phyloP scores from a whole-genome alignment of 306 rosid genomes.

The Malus sieversii region DNA sequence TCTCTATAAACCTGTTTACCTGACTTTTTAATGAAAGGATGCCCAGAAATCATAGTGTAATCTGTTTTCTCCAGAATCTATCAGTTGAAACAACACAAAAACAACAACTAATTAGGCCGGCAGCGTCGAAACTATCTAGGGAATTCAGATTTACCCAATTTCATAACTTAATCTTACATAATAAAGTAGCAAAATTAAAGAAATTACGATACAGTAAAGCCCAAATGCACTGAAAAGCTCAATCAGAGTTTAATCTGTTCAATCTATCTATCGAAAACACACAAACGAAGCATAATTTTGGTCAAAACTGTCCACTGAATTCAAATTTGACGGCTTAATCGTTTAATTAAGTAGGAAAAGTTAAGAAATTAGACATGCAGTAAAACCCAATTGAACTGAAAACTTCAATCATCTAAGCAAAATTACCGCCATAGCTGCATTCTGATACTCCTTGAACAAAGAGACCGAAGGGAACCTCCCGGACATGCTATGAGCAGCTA shows the following conservation, averaged over 20 bases:
- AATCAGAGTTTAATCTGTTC: too few relatives aligned
- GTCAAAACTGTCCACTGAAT: not conserved
- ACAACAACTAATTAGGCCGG: slow-evolving; percentile 7
- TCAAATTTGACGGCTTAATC: not conserved
- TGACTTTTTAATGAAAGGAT: slow-evolving; percentile 75
- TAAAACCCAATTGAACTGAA: not conserved
- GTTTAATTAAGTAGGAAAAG: not conserved
- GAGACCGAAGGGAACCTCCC: slow-evolving; percentile 85
- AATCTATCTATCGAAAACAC: too few relatives aligned
- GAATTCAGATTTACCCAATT: not conserved
- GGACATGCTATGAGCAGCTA: slow-evolving; percentile 43
- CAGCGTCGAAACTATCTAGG: too few relatives aligned
- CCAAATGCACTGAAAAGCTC: not conserved
- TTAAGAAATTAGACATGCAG: not conserved
- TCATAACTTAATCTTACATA: not conserved
- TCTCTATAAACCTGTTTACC: slow-evolving; percentile 28
- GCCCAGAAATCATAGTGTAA: slow-evolving; percentile 62
- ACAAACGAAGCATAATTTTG: not conserved
- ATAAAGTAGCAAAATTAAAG: not conserved
- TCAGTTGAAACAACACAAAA: slow-evolving; percentile 14
- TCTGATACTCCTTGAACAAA: slow-evolving; percentile 82
- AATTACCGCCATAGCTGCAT: slow-evolving; percentile 89
- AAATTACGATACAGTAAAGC: not conserved
- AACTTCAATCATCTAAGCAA: not conserved
- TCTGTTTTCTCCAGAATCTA: slow-evolving; percentile 87